Percentiles rank a stretch among this genome's conserved stretches.
These are phyloP conservation scores for Pseudovirgaria hyperparasitica DNA, from an alignment of 2,329 filamentous ascomycete species.

Conservation along the genomic window DNA sequence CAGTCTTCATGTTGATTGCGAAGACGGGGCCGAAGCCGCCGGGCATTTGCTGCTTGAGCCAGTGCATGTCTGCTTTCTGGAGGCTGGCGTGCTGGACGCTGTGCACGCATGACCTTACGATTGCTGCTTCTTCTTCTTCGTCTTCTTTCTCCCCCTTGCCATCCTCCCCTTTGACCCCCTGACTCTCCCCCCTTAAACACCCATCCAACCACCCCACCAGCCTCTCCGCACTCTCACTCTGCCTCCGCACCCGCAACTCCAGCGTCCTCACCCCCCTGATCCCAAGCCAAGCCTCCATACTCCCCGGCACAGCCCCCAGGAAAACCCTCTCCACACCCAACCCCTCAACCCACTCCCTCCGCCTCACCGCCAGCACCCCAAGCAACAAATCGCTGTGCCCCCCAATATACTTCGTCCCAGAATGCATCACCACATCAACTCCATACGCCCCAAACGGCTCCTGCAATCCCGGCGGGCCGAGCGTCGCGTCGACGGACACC, in stretches of 20 bases:
- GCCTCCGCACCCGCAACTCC: conserved; percentile 66
- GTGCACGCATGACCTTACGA: conserved; percentile 42
- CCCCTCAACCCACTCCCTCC: conserved; percentile 22
- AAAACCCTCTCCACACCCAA: conserved; percentile 59
- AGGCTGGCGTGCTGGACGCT: conserved; percentile 66
- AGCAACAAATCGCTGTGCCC: conserved; percentile 91
- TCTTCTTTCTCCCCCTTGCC: too few species aligned
- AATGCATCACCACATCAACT: conserved; percentile 82
- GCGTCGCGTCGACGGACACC: conserved; percentile 80
- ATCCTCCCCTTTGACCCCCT: too few species aligned
- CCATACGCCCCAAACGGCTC: conserved; percentile 74
- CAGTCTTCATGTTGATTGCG: conserved; percentile 51
- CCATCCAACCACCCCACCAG: conserved; percentile 61
- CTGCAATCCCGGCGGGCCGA: conserved; percentile 79
- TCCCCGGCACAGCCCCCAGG: conserved; percentile 77
- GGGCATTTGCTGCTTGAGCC: conserved; percentile 83
- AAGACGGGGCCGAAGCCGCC: conserved; percentile 85
- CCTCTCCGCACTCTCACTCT: conserved; percentile 55
- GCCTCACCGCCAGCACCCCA: conserved; percentile 51
- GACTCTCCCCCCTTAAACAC: conserved; percentile 30
- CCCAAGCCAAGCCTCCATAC: conserved; percentile 83
- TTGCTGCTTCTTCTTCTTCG: conserved; percentile 25
- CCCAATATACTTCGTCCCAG: conserved; percentile 90
- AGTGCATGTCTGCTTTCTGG: conserved; percentile 50
- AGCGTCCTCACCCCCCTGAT: conserved; percentile 76